Conservation (phyloP, 2,329 filamentous ascomycete species). For the Teratosphaeria viscida region DNA sequence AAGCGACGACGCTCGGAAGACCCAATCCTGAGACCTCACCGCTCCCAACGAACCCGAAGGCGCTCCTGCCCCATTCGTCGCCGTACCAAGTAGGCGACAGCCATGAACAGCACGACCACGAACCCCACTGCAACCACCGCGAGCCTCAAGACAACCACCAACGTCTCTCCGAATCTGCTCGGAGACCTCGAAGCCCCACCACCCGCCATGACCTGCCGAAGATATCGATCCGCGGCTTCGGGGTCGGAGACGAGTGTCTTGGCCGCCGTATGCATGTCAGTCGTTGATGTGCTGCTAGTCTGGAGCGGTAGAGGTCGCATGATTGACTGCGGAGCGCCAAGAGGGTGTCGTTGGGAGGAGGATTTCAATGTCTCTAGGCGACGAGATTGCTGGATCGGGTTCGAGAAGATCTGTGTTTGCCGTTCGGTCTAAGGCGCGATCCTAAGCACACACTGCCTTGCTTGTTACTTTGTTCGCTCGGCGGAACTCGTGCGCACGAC, state of each 20-base stretch:
- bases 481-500: not conserved
- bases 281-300: not conserved
- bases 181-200: not conserved
- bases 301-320: not conserved
- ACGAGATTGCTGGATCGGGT: no score
- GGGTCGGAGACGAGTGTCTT: not conserved
- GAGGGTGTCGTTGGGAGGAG: no score
- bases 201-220: not conserved
- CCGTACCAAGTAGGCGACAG: not conserved
- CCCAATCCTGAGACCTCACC: not conserved
- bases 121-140: not conserved
- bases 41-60: not conserved
- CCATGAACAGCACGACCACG: not conserved
- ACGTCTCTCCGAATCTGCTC: not conserved
- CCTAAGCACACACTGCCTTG: no score
- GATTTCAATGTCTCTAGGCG: no score
- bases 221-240: not conserved
- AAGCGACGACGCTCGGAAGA: not conserved
- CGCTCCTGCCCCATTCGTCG: not conserved
- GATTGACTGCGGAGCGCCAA: not conserved
- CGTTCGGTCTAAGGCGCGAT: no score
- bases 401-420: no score
- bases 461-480: no score
- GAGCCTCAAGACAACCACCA: not conserved
- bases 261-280: not conserved